phyloP scores from a whole-genome alignment of 1,139 yeast genomes.

The Blastobotrys indianensis region DNA sequence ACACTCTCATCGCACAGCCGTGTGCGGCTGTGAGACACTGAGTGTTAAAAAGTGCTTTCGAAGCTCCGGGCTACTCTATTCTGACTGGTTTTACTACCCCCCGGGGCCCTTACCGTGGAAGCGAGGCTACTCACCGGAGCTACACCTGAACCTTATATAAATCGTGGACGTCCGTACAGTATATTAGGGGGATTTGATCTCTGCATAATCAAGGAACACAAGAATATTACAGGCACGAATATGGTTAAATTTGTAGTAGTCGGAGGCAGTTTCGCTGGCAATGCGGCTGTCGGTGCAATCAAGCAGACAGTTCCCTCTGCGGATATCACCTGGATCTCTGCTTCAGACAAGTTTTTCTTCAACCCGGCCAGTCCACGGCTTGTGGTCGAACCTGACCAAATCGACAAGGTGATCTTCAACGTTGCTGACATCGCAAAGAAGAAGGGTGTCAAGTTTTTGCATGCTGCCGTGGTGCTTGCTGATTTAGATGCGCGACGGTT shows the following conservation, averaged over 20 bases:
- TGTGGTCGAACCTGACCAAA: conserved; percentile 21
- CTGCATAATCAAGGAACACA: too few relatives aligned
- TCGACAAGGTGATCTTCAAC: conserved; percentile 16
- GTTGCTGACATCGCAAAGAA: conserved; percentile 15
- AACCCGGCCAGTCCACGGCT: conserved; percentile 26
- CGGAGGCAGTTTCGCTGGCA: too few relatives aligned
- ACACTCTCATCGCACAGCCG: not conserved
- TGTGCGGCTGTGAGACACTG: not conserved
- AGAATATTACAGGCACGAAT: too few relatives aligned
- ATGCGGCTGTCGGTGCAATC: too few relatives aligned
- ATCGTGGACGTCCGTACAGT: too few relatives aligned
- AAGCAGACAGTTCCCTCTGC: not conserved
- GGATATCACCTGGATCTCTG: conserved; percentile 20
- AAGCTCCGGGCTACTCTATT: too few relatives aligned
- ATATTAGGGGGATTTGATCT: too few relatives aligned
- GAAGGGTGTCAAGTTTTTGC: conserved; percentile 17
- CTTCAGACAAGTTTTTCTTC: conserved; percentile 18
- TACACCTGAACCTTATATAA: too few relatives aligned
- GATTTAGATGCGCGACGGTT: conserved; percentile 25
- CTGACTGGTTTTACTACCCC: too few relatives aligned
- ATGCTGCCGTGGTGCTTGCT: conserved; percentile 32
- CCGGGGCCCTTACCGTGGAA: too few relatives aligned
- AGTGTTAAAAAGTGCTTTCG: not conserved
- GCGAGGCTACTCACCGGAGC: too few relatives aligned
- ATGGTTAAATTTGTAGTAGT: too few relatives aligned